Conservation (phyloP, 2,329 filamentous ascomycete species). For the Botrytis elliptica region DNA sequence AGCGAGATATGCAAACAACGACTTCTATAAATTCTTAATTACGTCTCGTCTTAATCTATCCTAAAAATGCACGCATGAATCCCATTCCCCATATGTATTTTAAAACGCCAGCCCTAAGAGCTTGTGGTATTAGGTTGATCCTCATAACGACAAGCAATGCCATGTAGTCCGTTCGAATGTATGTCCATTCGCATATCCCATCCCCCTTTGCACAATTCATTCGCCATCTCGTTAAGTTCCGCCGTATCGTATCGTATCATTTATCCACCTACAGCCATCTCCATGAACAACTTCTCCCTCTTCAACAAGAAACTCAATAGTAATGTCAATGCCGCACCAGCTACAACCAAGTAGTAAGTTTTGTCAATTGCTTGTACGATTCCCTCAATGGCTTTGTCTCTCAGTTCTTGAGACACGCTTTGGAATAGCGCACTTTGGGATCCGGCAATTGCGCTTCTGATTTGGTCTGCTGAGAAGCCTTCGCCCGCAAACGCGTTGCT, state of each 20-base stretch:
- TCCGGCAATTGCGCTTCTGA: slow-evolving; percentile 33
- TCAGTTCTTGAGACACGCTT: slow-evolving; percentile 19
- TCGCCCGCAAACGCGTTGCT: slow-evolving; percentile 26
- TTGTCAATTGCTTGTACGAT: slow-evolving; percentile 35
- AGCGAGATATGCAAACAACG: neutral
- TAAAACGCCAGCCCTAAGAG: neutral
- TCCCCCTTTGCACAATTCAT: neutral
- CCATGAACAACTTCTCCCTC: slow-evolving; percentile 29
- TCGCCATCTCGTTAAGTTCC: neutral
- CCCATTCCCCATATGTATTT: neutral
- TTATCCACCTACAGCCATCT: slow-evolving; percentile 17
- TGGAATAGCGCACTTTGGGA: slow-evolving; percentile 23
- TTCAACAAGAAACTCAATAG: slow-evolving; percentile 35
- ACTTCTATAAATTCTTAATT: neutral
- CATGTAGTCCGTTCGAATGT: neutral
- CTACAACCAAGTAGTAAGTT: slow-evolving; percentile 36
- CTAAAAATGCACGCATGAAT: neutral
- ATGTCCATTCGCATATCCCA: neutral
- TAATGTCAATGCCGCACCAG: slow-evolving; percentile 33
- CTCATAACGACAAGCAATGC: neutral
- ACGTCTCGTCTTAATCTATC: neutral
- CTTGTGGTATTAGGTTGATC: neutral
- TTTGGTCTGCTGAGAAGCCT: slow-evolving; percentile 25
- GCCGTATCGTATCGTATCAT: neutral
- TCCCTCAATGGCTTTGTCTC: slow-evolving; percentile 31